Base-by-base conservation (phyloP, 73 alveolate genomes). In the Symbiodinium natans region DNA sequence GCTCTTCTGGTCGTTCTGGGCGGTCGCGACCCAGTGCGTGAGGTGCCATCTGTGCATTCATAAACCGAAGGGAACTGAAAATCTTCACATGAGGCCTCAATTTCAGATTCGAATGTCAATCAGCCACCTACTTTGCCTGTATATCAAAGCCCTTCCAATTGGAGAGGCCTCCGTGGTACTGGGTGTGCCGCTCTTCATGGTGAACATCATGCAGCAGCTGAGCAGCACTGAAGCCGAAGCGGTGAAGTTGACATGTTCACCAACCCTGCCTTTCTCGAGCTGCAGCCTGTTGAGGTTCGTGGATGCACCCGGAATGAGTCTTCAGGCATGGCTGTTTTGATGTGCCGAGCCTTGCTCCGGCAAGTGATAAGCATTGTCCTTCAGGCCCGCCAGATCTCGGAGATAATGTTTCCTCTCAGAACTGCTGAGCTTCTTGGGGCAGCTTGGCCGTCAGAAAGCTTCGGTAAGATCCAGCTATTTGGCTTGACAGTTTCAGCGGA, bases 161-260 rank as follows among this genome's bases (percentile, higher is more conserved):
- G 19, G 25, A 46, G 33, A 88, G 95, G 97, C 97, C 1, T 90
- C 87, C 52, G 83, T 90, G 29, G 97, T 90, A 17, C 54, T 90
- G 87, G 97, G 97, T 2, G 46, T 90, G 97, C 97, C 97, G 52
- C 88, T 90, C 88, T 90, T 90, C 97, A 90, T 90, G 97, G 97
- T 90, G 54, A 90, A 90, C 88, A 90, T 90, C 77, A 90, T 90
- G 97, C 97, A 90, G 97, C 77, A 38, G 19, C 86, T 21, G 11
- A 33, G 94, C 94, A 56, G 33, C 33, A 82, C 39, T 41, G 89
- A 68, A 68, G 40, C 25, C 82, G 40, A 68, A 15, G 19, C 82
- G 31, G 36, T 68, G 75, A 56, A 29, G 27, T 56, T 1, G 17
- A 21, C 27, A 56, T 21, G 75, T 56, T 56, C 27, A 0, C 1